Conservation (phyloP, 1,139 yeast genomes). For the Candida neerlandica region DNA sequence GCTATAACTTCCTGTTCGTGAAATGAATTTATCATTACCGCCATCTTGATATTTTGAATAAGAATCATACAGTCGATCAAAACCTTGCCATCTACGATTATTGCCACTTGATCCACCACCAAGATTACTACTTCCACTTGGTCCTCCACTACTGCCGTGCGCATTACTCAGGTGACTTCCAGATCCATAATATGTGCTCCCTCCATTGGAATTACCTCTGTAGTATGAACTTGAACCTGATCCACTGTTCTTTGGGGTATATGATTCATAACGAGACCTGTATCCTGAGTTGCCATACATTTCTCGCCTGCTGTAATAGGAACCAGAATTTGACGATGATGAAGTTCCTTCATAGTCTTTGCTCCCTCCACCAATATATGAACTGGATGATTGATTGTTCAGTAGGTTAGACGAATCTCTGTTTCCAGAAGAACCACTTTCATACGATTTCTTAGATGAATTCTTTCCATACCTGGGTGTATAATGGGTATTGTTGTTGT, state of each 20-base stretch:
- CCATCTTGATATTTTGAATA: constrained; percentile 14
- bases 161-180: constrained; percentile 1
- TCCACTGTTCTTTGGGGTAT: constrained; percentile 7
- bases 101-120: constrained; percentile 3
- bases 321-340: not conserved
- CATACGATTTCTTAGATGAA: constrained; percentile 10
- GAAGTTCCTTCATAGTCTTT: not conserved
- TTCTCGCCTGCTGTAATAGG: constrained; percentile 16
- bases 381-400: constrained; percentile 2
- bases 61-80: constrained; percentile 19
- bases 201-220: not conserved
- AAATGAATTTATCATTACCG: constrained; percentile 9
- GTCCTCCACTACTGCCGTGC: not conserved
- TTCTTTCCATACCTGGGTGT: constrained; percentile 17
- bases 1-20: constrained; percentile 8
- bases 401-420: constrained; percentile 1
- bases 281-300: constrained; percentile 18
- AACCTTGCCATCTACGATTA: constrained; percentile 12
- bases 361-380: constrained; percentile 9
- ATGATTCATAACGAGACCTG: constrained; percentile 15
- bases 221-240: constrained; percentile 11
- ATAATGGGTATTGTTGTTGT: constrained; percentile 16
- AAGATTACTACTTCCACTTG: not conserved
- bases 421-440: constrained; percentile 5
- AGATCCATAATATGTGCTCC: constrained; percentile 4